phyloP scores from a whole-genome alignment of 345 rosid genomes.

The Hibiscus mutabilis region DNA sequence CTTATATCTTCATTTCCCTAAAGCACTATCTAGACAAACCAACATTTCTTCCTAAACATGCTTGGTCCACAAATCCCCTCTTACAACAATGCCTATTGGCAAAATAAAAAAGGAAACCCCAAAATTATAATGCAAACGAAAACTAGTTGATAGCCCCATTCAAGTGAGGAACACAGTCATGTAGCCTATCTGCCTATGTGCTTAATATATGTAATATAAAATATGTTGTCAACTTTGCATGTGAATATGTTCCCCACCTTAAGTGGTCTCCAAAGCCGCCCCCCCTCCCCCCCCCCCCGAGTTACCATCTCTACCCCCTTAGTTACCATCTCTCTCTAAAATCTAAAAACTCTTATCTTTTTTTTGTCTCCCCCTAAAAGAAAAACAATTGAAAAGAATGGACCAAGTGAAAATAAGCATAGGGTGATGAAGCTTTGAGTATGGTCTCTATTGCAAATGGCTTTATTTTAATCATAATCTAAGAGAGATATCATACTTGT shows the following conservation, averaged over 20 bases:
- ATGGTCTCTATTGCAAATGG: constrained; percentile 29
- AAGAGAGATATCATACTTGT: constrained; percentile 13
- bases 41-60: constrained; percentile 20
- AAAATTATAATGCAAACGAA: neutral
- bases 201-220: neutral
- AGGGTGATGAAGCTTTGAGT: constrained; percentile 13
- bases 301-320: constrained; percentile 14
- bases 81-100: constrained; percentile 26
- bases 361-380: constrained; percentile 5
- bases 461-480: constrained; percentile 34
- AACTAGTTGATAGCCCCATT: constrained; percentile 13
- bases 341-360: constrained; percentile 17
- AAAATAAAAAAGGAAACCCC: constrained; percentile 5
- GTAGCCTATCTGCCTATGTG: constrained; percentile 30
- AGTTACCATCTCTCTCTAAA: constrained; percentile 10
- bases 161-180: constrained; percentile 35
- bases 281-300: no score
- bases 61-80: constrained; percentile 37
- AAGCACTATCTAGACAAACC: constrained; percentile 37
- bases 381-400: neutral
- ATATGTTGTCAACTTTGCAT: constrained; percentile 35
- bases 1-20: constrained; percentile 14
- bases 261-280: constrained; percentile 31
- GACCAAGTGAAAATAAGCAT: neutral
- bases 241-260: constrained; percentile 77